phyloP scores from a whole-genome alignment of 129 eudicot genomes.

The Deinandra increscens region DNA sequence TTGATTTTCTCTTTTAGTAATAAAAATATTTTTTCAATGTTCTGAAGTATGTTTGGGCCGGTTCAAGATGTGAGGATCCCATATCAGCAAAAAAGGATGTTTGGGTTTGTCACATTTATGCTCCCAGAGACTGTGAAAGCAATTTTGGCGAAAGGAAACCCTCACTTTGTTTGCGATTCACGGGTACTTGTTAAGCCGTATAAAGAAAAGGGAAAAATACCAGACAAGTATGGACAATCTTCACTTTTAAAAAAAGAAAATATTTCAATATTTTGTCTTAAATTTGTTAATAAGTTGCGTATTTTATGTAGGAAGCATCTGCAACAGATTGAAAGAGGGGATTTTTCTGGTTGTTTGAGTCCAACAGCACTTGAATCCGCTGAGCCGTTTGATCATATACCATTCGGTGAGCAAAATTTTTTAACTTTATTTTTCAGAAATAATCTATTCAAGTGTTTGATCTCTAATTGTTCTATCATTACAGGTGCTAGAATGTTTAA shows the following conservation, averaged over 20 bases:
- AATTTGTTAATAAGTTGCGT: background rate
- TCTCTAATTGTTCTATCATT: background rate
- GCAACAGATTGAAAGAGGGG: slow-evolving; percentile 68
- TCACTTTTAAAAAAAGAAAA: background rate
- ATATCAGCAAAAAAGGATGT: slow-evolving; percentile 95
- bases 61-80: slow-evolving; percentile 99
- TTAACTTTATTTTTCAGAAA: background rate
- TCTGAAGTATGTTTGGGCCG: slow-evolving; percentile 76
- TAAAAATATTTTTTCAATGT: slow-evolving; percentile 12
- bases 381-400: slow-evolving; percentile 64
- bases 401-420: slow-evolving; percentile 44
- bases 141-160: slow-evolving; percentile 92
- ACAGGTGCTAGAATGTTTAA: slow-evolving; percentile 74
- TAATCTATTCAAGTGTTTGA: background rate
- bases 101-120: slow-evolving; percentile 88
- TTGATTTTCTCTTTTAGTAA: background rate
- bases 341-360: slow-evolving; percentile 60
- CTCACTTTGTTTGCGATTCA: slow-evolving; percentile 93
- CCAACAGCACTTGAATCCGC: slow-evolving; percentile 74
- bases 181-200: slow-evolving; percentile 97
- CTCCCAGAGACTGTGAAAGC: slow-evolving; percentile 92
- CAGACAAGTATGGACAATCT: slow-evolving; percentile 55
- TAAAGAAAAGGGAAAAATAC: slow-evolving; percentile 94
- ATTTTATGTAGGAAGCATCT: slow-evolving; percentile 58
- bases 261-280: background rate